Evolutionary conservation across 1,284 basidiomycete species (phyloP).

Genomic region (Singerocomus rubriflavus): DNA sequence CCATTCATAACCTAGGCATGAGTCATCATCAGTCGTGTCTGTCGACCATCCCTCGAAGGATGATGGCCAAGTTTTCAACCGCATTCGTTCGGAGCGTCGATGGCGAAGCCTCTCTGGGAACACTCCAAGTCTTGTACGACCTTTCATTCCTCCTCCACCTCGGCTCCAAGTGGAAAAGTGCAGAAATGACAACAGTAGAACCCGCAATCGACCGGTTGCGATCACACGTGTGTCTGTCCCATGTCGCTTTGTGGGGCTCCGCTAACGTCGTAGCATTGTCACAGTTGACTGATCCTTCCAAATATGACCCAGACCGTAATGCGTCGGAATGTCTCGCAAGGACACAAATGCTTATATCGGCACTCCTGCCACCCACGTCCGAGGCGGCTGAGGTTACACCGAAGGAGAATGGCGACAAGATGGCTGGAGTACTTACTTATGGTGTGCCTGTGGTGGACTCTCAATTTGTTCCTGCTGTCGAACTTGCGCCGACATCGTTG

Average conservation of each 20-base stretch:
- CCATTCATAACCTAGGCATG: constrained; percentile 52
- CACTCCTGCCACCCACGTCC: constrained; percentile 37
- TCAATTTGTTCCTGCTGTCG: constrained; percentile 47
- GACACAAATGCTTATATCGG: constrained; percentile 48
- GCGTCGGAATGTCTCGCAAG: constrained; percentile 30
- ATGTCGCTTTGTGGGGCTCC: neutral
- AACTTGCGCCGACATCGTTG: constrained; percentile 53
- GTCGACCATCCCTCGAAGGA: constrained; percentile 35
- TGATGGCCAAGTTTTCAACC: constrained; percentile 37
- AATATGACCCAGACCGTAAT: constrained; percentile 16
- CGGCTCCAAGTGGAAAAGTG: constrained; percentile 36
- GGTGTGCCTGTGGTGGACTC: constrained; percentile 45
- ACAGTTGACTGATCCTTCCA: constrained; percentile 15
- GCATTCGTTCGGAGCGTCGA: constrained; percentile 40
- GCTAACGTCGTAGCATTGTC: constrained; percentile 3
- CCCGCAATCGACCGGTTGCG: constrained; percentile 26
- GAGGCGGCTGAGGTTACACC: constrained; percentile 15
- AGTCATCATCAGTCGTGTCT: constrained; percentile 35
- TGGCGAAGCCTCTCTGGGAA: constrained; percentile 27
- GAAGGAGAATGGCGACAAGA: constrained; percentile 33
- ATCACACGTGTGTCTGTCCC: constrained; percentile 15
- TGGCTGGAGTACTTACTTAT: constrained; percentile 40
- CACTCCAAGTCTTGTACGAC: constrained; percentile 41
- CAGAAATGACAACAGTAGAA: constrained; percentile 24
- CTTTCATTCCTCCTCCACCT: constrained; percentile 50